A percentile compares a stretch with the other conserved stretches of the same genome.
Conservation (phyloP, 2,329 filamentous ascomycete genomes). For the Pseudocercospora vitis region DNA sequence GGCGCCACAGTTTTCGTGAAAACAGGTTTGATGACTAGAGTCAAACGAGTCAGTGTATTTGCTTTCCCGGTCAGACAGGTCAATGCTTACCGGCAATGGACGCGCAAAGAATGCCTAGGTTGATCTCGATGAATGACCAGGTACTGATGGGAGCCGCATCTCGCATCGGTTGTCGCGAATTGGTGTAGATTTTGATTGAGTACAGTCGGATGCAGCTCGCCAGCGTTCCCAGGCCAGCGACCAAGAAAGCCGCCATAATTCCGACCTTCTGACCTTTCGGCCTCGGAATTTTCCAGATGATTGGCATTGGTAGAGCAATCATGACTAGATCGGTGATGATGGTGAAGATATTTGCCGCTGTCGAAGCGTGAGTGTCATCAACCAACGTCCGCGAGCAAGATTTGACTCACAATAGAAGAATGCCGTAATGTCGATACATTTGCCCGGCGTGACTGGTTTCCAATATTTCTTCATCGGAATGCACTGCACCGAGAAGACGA, state of each 20-base stretch:
- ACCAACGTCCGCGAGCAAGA: not conserved
- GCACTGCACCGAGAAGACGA: slow-evolving; percentile 41
- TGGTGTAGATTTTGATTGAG: slow-evolving; percentile 33
- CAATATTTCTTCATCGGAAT: slow-evolving; percentile 40
- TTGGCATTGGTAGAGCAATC: slow-evolving; percentile 42
- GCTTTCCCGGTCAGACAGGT: not conserved
- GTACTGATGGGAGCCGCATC: slow-evolving; percentile 34
- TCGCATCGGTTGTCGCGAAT: slow-evolving; percentile 31
- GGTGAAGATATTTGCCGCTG: slow-evolving; percentile 39
- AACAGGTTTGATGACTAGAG: slow-evolving; percentile 23
- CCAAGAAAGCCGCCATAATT: slow-evolving; percentile 33
- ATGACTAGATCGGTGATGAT: slow-evolving; percentile 42
- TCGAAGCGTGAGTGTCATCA: not conserved
- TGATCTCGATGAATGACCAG: slow-evolving; percentile 39
- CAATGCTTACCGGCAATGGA: slow-evolving; percentile 30
- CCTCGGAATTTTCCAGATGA: slow-evolving; percentile 40
- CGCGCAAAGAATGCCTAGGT: slow-evolving; percentile 36
- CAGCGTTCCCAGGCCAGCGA: slow-evolving; percentile 32
- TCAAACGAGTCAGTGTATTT: not conserved
- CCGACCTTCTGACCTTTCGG: slow-evolving; percentile 37
- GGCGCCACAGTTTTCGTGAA: slow-evolving; percentile 22
- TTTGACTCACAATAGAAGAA: slow-evolving; percentile 36
- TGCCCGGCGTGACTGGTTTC: slow-evolving; percentile 30
- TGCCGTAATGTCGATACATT: slow-evolving; percentile 38
- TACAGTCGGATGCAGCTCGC: slow-evolving; percentile 36